Evolutionary conservation across 768 basidiomycete species (phyloP).

Genomic region (Gautieria morchelliformis): DNA sequence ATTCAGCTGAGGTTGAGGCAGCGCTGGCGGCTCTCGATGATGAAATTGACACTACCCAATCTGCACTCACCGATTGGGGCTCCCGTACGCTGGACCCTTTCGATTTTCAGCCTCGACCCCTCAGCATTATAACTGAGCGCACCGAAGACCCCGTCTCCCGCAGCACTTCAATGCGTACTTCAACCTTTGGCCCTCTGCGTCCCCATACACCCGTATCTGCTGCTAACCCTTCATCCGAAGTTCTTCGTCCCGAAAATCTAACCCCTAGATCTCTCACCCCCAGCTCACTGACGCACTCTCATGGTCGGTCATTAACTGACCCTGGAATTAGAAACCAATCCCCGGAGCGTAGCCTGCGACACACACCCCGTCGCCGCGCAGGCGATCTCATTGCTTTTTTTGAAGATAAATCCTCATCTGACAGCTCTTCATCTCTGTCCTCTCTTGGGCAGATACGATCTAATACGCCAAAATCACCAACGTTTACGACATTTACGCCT

Average conservation of each 20-base stretch:
- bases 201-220: slow-evolving; percentile 1
- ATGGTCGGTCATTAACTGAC: slow-evolving; percentile 53
- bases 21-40: slow-evolving; percentile 53
- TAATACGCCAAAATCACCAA: not conserved
- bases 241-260: not conserved
- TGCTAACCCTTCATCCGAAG: not conserved
- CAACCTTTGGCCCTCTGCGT: not conserved
- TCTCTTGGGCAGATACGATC: not conserved
- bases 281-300: slow-evolving; percentile 31
- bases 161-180: slow-evolving; percentile 30
- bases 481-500: not conserved
- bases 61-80: slow-evolving; percentile 60
- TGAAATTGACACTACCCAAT: slow-evolving; percentile 56
- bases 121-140: slow-evolving; percentile 72
- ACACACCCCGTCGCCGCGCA: slow-evolving; percentile 44
- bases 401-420: slow-evolving; percentile 42
- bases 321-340: slow-evolving; percentile 16
- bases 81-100: slow-evolving; percentile 21
- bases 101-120: slow-evolving; percentile 30
- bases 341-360: slow-evolving; percentile 3
- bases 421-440: slow-evolving; percentile 22
- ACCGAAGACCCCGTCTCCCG: slow-evolving; percentile 61
- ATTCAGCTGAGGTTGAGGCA: slow-evolving; percentile 53
- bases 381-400: slow-evolving; percentile 71
- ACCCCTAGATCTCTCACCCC: slow-evolving; percentile 31